phyloP scores from a whole-genome alignment of 2,329 filamentous ascomycete species.

The Sporothrix schenckii region DNA sequence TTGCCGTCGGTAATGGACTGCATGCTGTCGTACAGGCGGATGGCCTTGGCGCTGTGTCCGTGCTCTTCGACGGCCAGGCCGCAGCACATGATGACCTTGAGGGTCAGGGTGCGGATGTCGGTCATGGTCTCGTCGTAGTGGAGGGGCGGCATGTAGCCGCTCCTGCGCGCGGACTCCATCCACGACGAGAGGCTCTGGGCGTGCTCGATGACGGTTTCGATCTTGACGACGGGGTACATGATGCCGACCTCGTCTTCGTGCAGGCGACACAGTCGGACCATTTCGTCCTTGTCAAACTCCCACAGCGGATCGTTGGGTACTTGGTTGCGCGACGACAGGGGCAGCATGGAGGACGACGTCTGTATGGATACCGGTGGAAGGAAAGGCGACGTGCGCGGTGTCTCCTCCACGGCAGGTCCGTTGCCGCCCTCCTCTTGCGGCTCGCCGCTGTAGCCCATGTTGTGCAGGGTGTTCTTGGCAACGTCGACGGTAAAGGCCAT shows the following conservation, averaged over 20 bases:
- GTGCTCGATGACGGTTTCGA: conserved; percentile 71
- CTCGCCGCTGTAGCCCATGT: conserved; percentile 78
- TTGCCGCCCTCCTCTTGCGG: conserved; percentile 60
- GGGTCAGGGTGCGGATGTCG: conserved; percentile 56
- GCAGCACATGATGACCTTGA: conserved; percentile 83
- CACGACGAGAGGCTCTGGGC: conserved; percentile 71
- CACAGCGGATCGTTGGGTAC: conserved; percentile 71
- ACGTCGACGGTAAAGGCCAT: conserved; percentile 83
- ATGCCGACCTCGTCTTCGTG: conserved; percentile 90
- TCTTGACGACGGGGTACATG: conserved; percentile 86
- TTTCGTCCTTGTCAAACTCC: conserved; percentile 75
- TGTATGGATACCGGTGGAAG: conserved; percentile 45
- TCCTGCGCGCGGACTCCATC: conserved; percentile 49
- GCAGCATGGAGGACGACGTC: conserved; percentile 39
- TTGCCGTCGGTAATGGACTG: conserved; percentile 70
- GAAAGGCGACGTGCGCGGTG: conserved; percentile 43
- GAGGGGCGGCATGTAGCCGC: conserved; percentile 39
- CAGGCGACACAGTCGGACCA: conserved; percentile 73
- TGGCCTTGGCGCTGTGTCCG: conserved; percentile 75
- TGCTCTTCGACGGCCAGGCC: conserved; percentile 76
- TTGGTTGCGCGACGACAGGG: conserved; percentile 32
- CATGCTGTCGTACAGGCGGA: conserved; percentile 74
- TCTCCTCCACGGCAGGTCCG: conserved; percentile 45
- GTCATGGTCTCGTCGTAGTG: conserved; percentile 48
- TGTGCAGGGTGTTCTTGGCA: conserved; percentile 82